These are phyloP conservation scores for Coemansia sp. DNA, from an alignment of 192 early-diverging fungal genomes.

Conservation along the genomic window DNA sequence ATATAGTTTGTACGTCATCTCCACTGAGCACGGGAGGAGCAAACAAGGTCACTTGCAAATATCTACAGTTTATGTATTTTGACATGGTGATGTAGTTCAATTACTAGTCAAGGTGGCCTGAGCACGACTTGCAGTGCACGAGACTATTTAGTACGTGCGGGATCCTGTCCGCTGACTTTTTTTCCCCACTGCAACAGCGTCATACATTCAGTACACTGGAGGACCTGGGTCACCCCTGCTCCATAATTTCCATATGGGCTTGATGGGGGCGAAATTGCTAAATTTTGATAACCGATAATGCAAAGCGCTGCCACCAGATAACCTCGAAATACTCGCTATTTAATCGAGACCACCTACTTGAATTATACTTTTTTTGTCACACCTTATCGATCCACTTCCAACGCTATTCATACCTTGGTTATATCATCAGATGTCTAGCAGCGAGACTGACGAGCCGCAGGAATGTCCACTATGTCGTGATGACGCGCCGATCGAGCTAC, in stretches of 20 bases:
- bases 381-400: background rate
- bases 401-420: background rate
- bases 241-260: background rate
- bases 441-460: constrained; percentile 53
- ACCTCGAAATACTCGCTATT: background rate
- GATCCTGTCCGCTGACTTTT: constrained; percentile 1
- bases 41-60: background rate
- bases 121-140: background rate
- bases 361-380: background rate
- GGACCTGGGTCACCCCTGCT: background rate
- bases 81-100: background rate
- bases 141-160: background rate
- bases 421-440: constrained; percentile 18
- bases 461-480: constrained; percentile 45
- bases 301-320: background rate
- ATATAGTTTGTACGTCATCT: background rate
- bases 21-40: background rate
- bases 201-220: background rate
- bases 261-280: background rate
- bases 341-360: background rate
- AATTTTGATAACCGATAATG: background rate
- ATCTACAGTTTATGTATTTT: background rate
- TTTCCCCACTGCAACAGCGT: background rate
- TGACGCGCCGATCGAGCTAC: constrained; percentile 47
- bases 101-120: background rate